phyloP scores from a whole-genome alignment of 2,329 filamentous ascomycete genomes.

The Cadophora luteo-olivacea region DNA sequence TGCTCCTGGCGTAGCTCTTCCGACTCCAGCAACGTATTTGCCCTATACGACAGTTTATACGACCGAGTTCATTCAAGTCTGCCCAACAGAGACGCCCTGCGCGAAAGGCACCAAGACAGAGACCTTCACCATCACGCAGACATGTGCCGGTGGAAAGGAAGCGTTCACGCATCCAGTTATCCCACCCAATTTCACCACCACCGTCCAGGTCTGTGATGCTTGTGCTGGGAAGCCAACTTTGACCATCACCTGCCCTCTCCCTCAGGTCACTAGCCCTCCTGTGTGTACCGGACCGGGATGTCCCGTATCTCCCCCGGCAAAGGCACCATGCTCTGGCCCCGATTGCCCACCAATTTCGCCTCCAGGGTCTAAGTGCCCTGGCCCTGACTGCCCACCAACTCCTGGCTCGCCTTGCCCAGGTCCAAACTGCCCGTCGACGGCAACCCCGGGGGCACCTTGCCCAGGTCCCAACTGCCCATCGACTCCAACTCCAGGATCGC shows the following conservation, averaged over 20 bases:
- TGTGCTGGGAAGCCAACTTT: background rate
- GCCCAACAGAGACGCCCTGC: background rate
- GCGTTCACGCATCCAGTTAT: background rate
- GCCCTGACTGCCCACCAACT: background rate
- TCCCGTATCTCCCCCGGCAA: background rate
- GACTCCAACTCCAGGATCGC: background rate
- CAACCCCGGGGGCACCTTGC: background rate
- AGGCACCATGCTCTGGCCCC: background rate
- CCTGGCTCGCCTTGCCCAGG: too few relatives aligned
- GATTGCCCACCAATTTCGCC: background rate
- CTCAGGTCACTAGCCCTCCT: background rate
- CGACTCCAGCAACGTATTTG: background rate
- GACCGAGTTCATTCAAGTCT: background rate
- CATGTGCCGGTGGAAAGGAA: background rate
- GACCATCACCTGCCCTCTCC: background rate
- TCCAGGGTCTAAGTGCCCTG: background rate
- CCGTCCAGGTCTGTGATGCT: background rate
- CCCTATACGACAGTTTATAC: background rate
- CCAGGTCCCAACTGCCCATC: background rate
- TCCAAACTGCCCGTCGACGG: background rate
- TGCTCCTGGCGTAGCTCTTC: background rate
- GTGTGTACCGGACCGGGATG: background rate
- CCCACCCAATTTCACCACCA: background rate
- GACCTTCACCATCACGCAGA: background rate
- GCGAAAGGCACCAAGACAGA: background rate